phyloP scores from a whole-genome alignment of 371 early-diverging fungal species.

The Mortierella sp. region DNA sequence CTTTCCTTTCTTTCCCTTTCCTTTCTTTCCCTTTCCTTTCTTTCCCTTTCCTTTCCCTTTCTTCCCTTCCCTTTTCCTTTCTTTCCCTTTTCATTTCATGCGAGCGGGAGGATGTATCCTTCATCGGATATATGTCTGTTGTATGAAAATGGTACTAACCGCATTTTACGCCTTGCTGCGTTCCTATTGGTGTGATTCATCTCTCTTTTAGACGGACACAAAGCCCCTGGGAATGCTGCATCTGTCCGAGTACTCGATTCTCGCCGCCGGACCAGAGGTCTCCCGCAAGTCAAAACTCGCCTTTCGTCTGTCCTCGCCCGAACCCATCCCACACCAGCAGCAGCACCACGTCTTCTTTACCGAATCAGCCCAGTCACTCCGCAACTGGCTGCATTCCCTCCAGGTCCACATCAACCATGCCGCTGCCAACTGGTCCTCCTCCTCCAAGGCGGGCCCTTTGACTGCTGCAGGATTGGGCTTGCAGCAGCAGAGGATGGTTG shows the following conservation, averaged over 20 bases:
- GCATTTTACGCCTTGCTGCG: too few relatives aligned
- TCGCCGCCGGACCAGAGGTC: constrained; percentile 41
- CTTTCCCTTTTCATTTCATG: too few relatives aligned
- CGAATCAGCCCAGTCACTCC: constrained; percentile 36
- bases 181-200: neutral
- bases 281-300: constrained; percentile 54
- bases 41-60: too few relatives aligned
- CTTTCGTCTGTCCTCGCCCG: constrained; percentile 41
- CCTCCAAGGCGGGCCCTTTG: constrained; percentile 3
- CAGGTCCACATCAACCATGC: constrained; percentile 48
- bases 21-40: too few relatives aligned
- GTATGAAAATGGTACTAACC: too few relatives aligned
- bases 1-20: neutral
- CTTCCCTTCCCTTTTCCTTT: too few relatives aligned
- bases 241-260: constrained; percentile 41
- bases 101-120: too few relatives aligned
- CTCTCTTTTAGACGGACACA: constrained; percentile 49
- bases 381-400: constrained; percentile 36
- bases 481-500: constrained; percentile 3
- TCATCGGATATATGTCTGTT: too few relatives aligned
- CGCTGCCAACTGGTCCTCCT: constrained; percentile 6
- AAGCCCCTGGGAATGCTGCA: constrained; percentile 47
- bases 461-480: constrained; percentile 14
- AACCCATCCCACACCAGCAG: constrained; percentile 40
- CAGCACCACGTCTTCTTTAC: constrained; percentile 43